Percentiles rank a stretch among this genome's conserved stretches.
phyloP scores from a whole-genome alignment of 345 rosid species.

The Cardamine occulta region DNA sequence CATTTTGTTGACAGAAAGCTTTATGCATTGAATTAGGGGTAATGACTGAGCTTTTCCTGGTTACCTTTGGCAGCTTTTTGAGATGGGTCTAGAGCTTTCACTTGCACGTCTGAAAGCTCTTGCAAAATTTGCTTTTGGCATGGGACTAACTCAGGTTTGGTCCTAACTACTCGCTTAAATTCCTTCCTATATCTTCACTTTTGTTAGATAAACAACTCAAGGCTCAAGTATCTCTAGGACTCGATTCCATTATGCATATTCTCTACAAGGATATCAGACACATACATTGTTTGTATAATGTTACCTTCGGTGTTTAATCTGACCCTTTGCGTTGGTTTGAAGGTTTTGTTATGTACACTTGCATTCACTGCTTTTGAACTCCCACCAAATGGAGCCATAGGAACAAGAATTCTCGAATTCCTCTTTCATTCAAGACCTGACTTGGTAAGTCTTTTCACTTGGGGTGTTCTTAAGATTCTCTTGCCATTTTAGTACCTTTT shows the following conservation, averaged over 20 bases:
- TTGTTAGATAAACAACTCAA: constrained; percentile 19
- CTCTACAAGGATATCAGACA: not conserved
- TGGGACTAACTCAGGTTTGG: constrained; percentile 95
- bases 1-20: constrained; percentile 2
- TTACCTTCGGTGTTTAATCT: constrained; percentile 21
- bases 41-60: constrained; percentile 20
- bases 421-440: constrained; percentile 92
- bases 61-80: constrained; percentile 76
- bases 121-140: constrained; percentile 93
- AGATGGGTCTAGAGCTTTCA: constrained; percentile 99
- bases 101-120: constrained; percentile 96
- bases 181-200: constrained; percentile 8
- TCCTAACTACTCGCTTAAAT: constrained; percentile 8
- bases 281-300: constrained; percentile 5
- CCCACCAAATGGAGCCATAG: constrained; percentile 95
- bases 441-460: constrained; percentile 60
- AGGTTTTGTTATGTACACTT: constrained; percentile 90
- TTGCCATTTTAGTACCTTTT: not conserved
- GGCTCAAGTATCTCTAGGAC: constrained; percentile 10
- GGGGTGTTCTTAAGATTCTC: constrained; percentile 5
- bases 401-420: constrained; percentile 85
- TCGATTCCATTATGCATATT: constrained; percentile 10
- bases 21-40: constrained; percentile 7
- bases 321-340: constrained; percentile 37
- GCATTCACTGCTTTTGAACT: constrained; percentile 98